Base-by-base conservation (phyloP, 768 basidiomycete genomes). In the Mycena rebaudengoi region DNA sequence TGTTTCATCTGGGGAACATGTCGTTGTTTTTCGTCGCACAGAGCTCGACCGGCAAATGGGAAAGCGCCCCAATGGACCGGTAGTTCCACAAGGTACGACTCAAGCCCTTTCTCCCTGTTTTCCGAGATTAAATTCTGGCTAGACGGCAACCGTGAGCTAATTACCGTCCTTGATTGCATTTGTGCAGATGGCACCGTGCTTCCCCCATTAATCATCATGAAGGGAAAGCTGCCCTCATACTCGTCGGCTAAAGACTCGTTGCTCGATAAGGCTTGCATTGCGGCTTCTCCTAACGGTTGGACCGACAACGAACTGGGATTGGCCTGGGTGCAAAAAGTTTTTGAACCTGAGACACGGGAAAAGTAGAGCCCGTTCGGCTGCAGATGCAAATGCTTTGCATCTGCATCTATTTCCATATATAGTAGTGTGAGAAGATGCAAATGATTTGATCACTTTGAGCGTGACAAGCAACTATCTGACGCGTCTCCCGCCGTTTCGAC, bases 261-360 rank as follows among this genome's bases (percentile, higher is more conserved):
- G 40, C 48, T 64, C 11, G 30, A 43, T 2, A 64, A 58, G 16
- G 55, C 55, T 4, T 55, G 62, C 26, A 63, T 63, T 28, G 25
- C 37, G 1, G 57, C 44, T 5, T 71, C 71, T 18, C 65, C 64
- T 13, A 71, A 65, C 51, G 72, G 72, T 1, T 73, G 71, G 72
- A 70, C 56, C 3, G 62, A 70, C 49, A 52, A 67, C n/a, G 54
- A 69, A 12, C 43, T 70, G 7, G 54, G 57, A n/a, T 3, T 49
- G 1, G 14, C 41, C 13, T 73, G 72, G 72, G 7, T 69, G 2
- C 21, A 57, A 16, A 32, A 66, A 5, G 44, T 64, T 8, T 73
- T 73, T 46, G 67, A 69, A 1, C 57, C 54, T 4, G 25, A 60
- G 5, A 71, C 70, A 10, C 13, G 16, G 5, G 60, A 52, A 5